Evolutionary conservation across 2,329 filamentous ascomycete species (phyloP).

Genomic region (Epicoccum sorghinum): DNA sequence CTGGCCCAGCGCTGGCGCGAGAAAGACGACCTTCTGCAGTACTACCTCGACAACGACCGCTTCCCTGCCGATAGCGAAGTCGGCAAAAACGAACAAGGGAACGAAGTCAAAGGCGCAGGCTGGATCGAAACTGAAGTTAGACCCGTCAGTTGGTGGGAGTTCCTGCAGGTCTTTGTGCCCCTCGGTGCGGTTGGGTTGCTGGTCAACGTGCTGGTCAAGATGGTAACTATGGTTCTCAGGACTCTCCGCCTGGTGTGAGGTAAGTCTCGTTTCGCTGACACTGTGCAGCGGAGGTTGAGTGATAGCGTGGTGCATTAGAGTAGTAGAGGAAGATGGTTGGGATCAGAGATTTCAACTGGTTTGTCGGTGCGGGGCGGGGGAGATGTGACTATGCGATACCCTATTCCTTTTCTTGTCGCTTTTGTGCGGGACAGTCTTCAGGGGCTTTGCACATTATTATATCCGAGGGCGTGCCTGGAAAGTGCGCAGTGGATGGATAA

Average conservation of each 20-base stretch:
- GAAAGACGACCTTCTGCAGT: constrained; percentile 86
- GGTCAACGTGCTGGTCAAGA: constrained; percentile 36
- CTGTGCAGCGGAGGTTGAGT: background rate
- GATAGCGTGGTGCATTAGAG: background rate
- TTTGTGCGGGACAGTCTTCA: too few species aligned
- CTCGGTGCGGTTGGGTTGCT: constrained; percentile 45
- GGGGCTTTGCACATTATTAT: too few species aligned
- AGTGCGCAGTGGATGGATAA: too few species aligned
- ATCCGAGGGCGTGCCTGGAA: too few species aligned
- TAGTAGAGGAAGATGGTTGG: too few species aligned
- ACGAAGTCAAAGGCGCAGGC: constrained; percentile 43
- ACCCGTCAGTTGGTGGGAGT: constrained; percentile 48
- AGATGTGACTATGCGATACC: background rate
- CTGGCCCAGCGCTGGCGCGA: constrained; percentile 83
- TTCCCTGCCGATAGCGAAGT: constrained; percentile 70
- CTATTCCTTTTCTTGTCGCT: background rate
- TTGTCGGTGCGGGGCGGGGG: background rate
- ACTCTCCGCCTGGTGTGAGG: background rate
- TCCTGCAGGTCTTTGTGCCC: constrained; percentile 53
- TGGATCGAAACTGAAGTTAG: constrained; percentile 57
- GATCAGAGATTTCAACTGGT: too few species aligned
- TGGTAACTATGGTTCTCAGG: constrained; percentile 29
- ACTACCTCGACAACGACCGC: constrained; percentile 74
- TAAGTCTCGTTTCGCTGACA: background rate
- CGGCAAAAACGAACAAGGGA: constrained; percentile 25